A percentile compares a stretch with the other conserved stretches of the same genome.
These are phyloP conservation scores for Pyrenochaeta sp. DNA, from an alignment of 2,329 filamentous ascomycete species.

Conservation along the genomic window DNA sequence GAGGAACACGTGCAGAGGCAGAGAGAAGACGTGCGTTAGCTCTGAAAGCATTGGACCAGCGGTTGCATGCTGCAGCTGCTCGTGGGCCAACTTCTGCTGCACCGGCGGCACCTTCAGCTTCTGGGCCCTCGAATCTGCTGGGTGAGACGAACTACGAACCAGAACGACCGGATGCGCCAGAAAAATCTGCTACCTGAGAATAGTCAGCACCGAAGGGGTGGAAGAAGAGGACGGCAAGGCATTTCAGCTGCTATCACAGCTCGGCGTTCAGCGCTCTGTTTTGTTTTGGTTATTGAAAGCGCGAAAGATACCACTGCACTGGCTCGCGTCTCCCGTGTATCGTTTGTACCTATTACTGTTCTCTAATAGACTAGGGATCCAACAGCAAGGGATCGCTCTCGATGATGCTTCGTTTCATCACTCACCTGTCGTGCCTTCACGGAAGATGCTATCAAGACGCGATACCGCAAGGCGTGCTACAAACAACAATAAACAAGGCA, in stretches of 20 bases:
- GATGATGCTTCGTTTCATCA: slow-evolving; percentile 7
- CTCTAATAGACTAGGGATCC: slow-evolving; percentile 23
- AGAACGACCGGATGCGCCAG: slow-evolving; percentile 42
- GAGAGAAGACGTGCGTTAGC: slow-evolving; percentile 89
- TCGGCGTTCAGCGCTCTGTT: slow-evolving; percentile 17
- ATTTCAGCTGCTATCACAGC: slow-evolving; percentile 1
- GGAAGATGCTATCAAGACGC: slow-evolving; percentile 19
- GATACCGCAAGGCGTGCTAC: slow-evolving; percentile 20
- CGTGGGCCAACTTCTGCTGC: slow-evolving; percentile 54
- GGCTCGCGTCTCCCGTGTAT: slow-evolving; percentile 31
- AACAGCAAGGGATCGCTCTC: slow-evolving; percentile 25
- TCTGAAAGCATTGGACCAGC: slow-evolving; percentile 89
- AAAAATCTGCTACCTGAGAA: slow-evolving; percentile 30
- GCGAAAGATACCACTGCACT: slow-evolving; percentile 33
- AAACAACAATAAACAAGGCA: slow-evolving; percentile 16
- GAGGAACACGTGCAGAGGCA: slow-evolving; percentile 84
- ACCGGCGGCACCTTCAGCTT: slow-evolving; percentile 42
- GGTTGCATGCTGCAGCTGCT: slow-evolving; percentile 82
- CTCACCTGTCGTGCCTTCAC: slow-evolving; percentile 9
- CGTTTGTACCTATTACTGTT: slow-evolving; percentile 25
- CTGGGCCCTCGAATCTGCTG: slow-evolving; percentile 46
- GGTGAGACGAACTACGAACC: slow-evolving; percentile 56
- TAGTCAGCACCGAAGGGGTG: background rate
- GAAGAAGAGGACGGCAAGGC: background rate
- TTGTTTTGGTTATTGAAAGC: slow-evolving; percentile 16